Evolutionary conservation across 441 rosid genomes (phyloP), one percentile per base, ranked within the genome.

Genomic region (Populus tomentosa): DNA sequence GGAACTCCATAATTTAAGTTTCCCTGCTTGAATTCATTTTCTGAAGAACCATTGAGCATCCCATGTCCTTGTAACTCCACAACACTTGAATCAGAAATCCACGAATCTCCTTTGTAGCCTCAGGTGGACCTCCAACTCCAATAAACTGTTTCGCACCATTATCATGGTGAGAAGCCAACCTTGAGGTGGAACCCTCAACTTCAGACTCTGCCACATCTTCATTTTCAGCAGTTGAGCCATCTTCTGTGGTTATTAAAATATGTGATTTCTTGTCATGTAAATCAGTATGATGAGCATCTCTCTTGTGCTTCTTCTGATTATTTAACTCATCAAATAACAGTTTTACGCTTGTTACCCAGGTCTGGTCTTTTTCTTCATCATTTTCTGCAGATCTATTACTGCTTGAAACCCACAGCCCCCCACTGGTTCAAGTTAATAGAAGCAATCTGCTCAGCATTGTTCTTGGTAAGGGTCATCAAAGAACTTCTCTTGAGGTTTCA

Each of bases 131-230:
- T n/a, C n/a, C n/a, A n/a, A n/a, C n/a, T n/a, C n/a, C n/a, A n/a
- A n/a, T n/a, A n/a, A n/a, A n/a, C n/a, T n/a, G n/a, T n/a, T n/a
- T n/a, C n/a, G n/a, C n/a, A n/a, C n/a, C n/a, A n/a, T n/a, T n/a
- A n/a, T n/a, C n/a, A n/a, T n/a, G n/a, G n/a, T n/a, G n/a, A n/a
- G n/a, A n/a, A n/a, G n/a, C n/a, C n/a, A n/a, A n/a, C n/a, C n/a
- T n/a, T n/a, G n/a, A n/a, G n/a, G n/a, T n/a, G n/a, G n/a, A n/a
- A n/a, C n/a, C n/a, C n/a, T n/a, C n/a, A n/a, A n/a, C n/a, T n/a
- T n/a, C n/a, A n/a, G n/a, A n/a, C n/a, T n/a, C n/a, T n/a, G 97
- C 98, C 77, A 94, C 94, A 77, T 91, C 97, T 88, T 95, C 99
- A 77, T 94, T 91, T 78, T 94, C 97, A 76, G 97, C 97, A 69